Evolutionary conservation across 352 stramenopile species (phyloP), one percentile per base, ranked within the genome.

Genomic region (Pythium utonaiense): DNA sequence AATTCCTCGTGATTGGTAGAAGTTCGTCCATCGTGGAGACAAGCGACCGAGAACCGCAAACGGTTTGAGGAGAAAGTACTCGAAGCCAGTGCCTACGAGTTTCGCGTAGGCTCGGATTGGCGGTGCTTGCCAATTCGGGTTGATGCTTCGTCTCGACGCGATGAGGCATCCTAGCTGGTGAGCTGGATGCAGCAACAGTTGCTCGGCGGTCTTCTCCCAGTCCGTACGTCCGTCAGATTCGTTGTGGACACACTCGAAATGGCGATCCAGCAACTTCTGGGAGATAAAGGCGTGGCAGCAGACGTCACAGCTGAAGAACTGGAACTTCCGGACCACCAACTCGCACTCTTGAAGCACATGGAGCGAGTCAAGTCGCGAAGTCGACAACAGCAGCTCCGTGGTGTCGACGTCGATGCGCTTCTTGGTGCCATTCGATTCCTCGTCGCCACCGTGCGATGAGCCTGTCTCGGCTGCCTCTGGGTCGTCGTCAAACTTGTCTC

Each of bases 11-110:
- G 62, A 34, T 27, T 74, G 65, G 70, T 95, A 95, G 48, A 93
- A 60, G 16, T 78, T 60, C 36, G 58, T 62, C 83, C 83, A 95
- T 9, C 41, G 34, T 21, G 67, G 50, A 19, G 64, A 57, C 60
- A 95, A 69, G 16, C 86, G 78, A 19, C 86, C 86, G 25, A 95
- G 73, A 9, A 90, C 69, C 13, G 85, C 65, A 24, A 75, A 78
- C 2, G 83, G 69, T 36, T 90, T 66, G 28, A 93, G 71, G 42
- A 95, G 73, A 54, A 82, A 93, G 47, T 80, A 93, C 57, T 82
- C 68, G 33, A 91, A 89, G 16, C 73, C 63, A 24, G 41, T 49
- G 28, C 81, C 80, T 74, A 90, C 56, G 8, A 95, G 62, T 34
- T 93, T 93, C 19, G 82, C 85, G 53, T 88, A 95, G 10, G 78